Evolutionary conservation across 1,139 yeast species (phyloP).

Genomic region (Scheffersomyces insectosa): DNA sequence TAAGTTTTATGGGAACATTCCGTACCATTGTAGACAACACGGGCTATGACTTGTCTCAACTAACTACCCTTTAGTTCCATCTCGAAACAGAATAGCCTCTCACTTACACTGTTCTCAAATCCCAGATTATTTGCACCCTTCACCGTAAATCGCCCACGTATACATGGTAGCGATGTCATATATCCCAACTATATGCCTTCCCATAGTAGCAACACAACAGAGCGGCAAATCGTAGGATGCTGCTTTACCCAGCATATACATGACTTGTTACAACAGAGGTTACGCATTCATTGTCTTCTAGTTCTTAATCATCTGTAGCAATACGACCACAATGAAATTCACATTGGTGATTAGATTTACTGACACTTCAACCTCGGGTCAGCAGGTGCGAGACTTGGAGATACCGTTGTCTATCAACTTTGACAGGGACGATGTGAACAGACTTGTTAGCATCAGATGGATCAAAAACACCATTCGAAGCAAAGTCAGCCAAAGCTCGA

Average conservation of each 20-base stretch:
- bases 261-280: neutral
- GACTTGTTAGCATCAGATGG: conserved; percentile 32
- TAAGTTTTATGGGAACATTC: too few species aligned
- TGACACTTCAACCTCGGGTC: conserved; percentile 22
- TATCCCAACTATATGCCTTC: neutral
- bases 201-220: neutral
- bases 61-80: too few species aligned
- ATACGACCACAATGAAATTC: conserved; percentile 15
- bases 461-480: conserved; percentile 30
- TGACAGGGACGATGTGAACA: conserved; percentile 34
- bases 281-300: neutral
- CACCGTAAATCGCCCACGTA: too few species aligned
- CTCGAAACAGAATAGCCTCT: too few species aligned
- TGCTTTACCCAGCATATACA: neutral
- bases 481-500: conserved; percentile 25
- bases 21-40: too few species aligned
- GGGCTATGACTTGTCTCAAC: too few species aligned
- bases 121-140: neutral
- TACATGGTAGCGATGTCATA: neutral
- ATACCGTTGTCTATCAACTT: conserved; percentile 32
- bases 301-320: neutral
- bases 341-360: conserved; percentile 34
- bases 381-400: conserved; percentile 27
- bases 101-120: too few species aligned
- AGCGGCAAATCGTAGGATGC: neutral